Conservation (phyloP, 2,329 filamentous ascomycete species). For the Aspergillus floridensis region DNA sequence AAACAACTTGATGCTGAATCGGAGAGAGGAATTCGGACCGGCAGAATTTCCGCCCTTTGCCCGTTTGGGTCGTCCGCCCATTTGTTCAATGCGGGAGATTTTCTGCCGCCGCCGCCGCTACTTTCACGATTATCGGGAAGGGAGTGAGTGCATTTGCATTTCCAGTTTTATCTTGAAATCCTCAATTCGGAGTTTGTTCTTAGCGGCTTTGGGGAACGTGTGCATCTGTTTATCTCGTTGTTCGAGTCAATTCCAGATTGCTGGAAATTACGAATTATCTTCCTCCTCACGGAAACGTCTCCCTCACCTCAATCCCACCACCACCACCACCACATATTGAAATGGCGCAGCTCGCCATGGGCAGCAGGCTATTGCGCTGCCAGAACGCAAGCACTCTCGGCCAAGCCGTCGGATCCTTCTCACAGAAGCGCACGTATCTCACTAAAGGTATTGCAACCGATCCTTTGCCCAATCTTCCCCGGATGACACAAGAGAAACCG, state of each 20-base stretch:
- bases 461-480: no score
- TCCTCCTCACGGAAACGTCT: neutral
- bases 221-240: neutral
- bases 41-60: conserved; percentile 40
- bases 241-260: neutral
- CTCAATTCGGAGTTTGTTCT: neutral
- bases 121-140: neutral
- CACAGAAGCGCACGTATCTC: conserved; percentile 33
- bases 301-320: neutral
- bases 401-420: conserved; percentile 31
- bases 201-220: no score
- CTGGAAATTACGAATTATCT: neutral
- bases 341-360: conserved; percentile 42
- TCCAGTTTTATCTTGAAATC: no score
- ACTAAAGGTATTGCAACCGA: conserved; percentile 22
- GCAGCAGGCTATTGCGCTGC: conserved; percentile 39
- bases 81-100: conserved; percentile 22
- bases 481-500: no score
- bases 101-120: conserved; percentile 24
- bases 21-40: conserved; percentile 31
- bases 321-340: neutral
- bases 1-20: conserved; percentile 17
- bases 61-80: conserved; percentile 21
- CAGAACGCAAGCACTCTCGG: conserved; percentile 32
- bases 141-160: no score